These are phyloP conservation scores for Pseudocercospora fijiensis DNA, from an alignment of 2,329 filamentous ascomycete genomes.

Conservation along the genomic window DNA sequence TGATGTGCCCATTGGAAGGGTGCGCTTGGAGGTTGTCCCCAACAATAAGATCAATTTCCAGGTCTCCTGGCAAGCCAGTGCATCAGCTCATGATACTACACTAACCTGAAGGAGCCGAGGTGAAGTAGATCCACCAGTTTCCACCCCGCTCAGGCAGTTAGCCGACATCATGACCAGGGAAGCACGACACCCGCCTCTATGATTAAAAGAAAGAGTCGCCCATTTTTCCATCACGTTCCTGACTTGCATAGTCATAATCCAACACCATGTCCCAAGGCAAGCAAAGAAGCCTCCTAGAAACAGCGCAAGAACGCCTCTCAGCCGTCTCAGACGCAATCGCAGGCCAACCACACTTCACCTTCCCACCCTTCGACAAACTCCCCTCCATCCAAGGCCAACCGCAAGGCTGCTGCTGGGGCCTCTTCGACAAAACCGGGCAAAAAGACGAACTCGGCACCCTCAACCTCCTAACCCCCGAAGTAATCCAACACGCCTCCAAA, in stretches of 20 bases:
- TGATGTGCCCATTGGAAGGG: too few species aligned
- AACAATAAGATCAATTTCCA: too few species aligned
- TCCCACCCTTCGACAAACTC: constrained; percentile 31
- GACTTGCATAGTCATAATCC: neutral
- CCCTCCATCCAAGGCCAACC: constrained; percentile 29
- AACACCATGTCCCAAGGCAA: constrained; percentile 24
- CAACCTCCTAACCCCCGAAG: constrained; percentile 53
- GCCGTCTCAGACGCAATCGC: constrained; percentile 24
- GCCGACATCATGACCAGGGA: neutral
- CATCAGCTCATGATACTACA: neutral
- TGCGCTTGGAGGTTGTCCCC: too few species aligned
- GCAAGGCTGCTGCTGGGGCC: constrained; percentile 24
- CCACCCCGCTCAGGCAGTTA: neutral
- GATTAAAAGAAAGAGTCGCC: neutral
- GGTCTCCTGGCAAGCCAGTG: neutral
- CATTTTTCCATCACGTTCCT: neutral
- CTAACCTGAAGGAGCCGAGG: neutral
- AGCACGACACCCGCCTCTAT: neutral
- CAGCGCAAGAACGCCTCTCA: constrained; percentile 28
- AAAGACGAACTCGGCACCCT: constrained; percentile 54
- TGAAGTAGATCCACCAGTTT: neutral
- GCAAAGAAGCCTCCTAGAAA: constrained; percentile 24
- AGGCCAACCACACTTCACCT: constrained; percentile 20
- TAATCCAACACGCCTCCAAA: constrained; percentile 44
- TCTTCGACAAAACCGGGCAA: constrained; percentile 32